Percentiles rank a stretch among this genome's conserved stretches.
Conservation (phyloP, 345 rosid genomes). For the Eucalyptus regnans region DNA sequence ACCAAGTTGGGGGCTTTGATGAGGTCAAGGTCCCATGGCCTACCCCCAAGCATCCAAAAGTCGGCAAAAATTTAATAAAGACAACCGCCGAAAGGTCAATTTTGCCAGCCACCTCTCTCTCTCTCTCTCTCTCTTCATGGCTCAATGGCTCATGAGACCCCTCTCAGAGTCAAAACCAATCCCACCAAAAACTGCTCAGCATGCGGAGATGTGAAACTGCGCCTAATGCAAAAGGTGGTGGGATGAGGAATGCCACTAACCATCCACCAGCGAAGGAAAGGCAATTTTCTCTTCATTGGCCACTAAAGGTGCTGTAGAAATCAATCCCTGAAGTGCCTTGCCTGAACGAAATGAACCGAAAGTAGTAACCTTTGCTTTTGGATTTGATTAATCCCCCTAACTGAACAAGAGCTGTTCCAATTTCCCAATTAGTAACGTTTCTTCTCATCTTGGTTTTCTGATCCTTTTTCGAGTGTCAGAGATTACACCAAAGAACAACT, state of each 20-base stretch:
- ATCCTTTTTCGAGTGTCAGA: neutral
- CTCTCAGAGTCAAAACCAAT: neutral
- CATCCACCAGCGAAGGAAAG: neutral
- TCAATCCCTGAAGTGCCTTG: neutral
- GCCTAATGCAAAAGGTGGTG: neutral
- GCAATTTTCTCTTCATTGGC: neutral
- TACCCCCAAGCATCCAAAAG: neutral
- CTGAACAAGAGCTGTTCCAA: neutral
- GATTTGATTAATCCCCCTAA: neutral
- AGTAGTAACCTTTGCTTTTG: neutral
- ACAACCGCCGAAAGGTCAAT: neutral
- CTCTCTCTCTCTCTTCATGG: neutral
- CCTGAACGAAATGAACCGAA: neutral
- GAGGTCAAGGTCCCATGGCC: neutral
- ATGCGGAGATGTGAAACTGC: neutral
- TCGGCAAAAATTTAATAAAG: neutral
- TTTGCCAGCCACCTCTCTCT: neutral
- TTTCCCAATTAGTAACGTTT: neutral
- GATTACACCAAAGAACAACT: neutral
- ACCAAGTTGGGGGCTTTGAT: neutral
- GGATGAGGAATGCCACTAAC: neutral
- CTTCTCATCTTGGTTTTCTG: neutral
- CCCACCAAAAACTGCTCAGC: neutral
- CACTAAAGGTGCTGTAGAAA: neutral
- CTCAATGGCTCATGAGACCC: neutral